Base-by-base conservation (phyloP, 2,329 filamentous ascomycete genomes). In the Aureobasidium lini region DNA sequence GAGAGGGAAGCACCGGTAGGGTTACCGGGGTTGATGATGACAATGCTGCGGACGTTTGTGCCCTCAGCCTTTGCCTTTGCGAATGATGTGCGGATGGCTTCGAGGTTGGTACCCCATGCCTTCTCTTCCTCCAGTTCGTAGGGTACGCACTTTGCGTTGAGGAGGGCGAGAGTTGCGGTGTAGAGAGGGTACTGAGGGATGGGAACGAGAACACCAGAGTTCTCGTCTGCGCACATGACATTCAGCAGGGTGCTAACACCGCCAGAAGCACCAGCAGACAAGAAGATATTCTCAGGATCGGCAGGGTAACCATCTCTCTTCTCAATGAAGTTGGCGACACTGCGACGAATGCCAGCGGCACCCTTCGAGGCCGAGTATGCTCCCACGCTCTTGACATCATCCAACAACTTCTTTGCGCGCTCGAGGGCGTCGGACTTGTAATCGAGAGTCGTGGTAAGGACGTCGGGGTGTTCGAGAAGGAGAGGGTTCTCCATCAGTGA, bases 121-220 rank as follows among this genome's bases (percentile, higher is more conserved):
- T 86, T 84, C 65, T 84, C 77, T 77, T 99, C 94, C 66, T 97
- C 89, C 52, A 99, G 85, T 76, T 90, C 88, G 79, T 99, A 99
- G 39, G 94, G 93, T 31, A 99, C 94, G 70, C 87, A 89, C 60
- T 83, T 84, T 57, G 93, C 90, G 73, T 96, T 84, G 62, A 97
- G 82, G 48, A 99, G 77, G 56, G 91, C 80, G 63, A 99, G 83
- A 0, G 92, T 94, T 29, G 94, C 94, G 8, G 93, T 97, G 79
- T 99, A 99, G 50, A 99, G 86, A 28, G 94, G 94, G 75, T 99
- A 99, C 76, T 99, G 94, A 6, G 94, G 94, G 67, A 99, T 97
- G 28, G 93, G 94, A 18, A 97, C 87, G 63, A 99, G 85, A 59
- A 99, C 84, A 62, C 94, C 94, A 5, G 88, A 88, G 62, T 88